Evolutionary conservation across 2,329 filamentous ascomycete genomes (phyloP).

Genomic region (Onygena corvina): DNA sequence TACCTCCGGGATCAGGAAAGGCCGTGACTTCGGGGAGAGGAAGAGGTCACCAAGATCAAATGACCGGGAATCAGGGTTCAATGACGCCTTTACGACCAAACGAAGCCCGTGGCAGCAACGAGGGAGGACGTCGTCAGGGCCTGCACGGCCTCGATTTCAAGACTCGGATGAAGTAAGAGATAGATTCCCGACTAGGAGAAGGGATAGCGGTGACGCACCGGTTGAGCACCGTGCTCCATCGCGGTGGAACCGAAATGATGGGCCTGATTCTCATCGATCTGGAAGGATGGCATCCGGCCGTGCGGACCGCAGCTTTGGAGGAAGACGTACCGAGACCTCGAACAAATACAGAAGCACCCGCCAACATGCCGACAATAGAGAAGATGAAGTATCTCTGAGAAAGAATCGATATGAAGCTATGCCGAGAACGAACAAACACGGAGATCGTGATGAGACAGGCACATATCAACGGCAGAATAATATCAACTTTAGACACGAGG

Average conservation of each 20-base stretch:
- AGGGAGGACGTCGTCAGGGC: neutral
- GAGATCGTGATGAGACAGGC: too few species aligned
- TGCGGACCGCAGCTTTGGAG: neutral
- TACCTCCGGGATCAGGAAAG: constrained; percentile 49
- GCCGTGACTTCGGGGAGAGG: neutral
- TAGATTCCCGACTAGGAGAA: neutral
- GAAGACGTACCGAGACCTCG: neutral
- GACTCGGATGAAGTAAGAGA: neutral
- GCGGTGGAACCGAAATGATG: neutral
- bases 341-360: neutral
- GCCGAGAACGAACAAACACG: too few species aligned
- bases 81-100: neutral
- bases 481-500: neutral
- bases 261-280: neutral
- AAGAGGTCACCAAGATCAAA: neutral
- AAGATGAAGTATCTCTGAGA: neutral
- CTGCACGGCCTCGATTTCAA: neutral
- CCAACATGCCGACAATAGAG: neutral
- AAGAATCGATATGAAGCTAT: neutral
- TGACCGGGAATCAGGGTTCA: neutral
- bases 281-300: neutral
- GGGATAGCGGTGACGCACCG: neutral
- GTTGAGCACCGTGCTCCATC: neutral
- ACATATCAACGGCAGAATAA: too few species aligned
- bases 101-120: neutral